Conservation (phyloP, 352 stramenopile species). For the Pythium biforme region DNA sequence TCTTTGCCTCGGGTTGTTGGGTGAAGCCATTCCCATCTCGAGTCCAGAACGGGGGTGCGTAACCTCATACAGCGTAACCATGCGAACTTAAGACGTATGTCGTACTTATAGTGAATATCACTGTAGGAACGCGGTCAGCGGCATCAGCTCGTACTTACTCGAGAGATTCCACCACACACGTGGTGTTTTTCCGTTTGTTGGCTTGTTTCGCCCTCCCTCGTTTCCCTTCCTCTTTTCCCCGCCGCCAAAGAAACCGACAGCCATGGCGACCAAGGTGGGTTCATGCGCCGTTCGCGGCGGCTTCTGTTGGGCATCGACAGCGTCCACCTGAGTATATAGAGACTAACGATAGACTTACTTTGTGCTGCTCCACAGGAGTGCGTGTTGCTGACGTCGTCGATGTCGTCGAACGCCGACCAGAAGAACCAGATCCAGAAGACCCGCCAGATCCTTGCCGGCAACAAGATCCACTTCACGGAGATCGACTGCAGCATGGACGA, state of each 20-base stretch:
- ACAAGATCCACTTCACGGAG: conserved; percentile 68
- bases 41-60: neutral
- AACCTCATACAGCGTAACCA: neutral
- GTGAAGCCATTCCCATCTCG: neutral
- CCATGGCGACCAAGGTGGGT: conserved; percentile 18
- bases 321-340: neutral
- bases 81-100: neutral
- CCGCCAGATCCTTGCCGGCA: conserved; percentile 69
- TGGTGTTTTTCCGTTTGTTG: no score
- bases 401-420: conserved; percentile 72
- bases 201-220: conserved; percentile 5
- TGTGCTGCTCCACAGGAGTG: conserved; percentile 24
- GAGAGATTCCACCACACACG: neutral
- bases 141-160: conserved; percentile 9
- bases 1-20: neutral
- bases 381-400: conserved; percentile 75
- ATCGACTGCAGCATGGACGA: conserved; percentile 82
- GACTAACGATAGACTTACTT: neutral
- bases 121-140: neutral
- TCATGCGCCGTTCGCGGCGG: neutral
- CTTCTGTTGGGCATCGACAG: neutral
- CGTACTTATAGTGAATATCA: neutral
- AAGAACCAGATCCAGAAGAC: conserved; percentile 75
- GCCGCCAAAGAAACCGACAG: conserved; percentile 1
- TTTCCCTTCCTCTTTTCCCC: neutral